Conservation (phyloP, 345 rosid genomes). For the Nasturtium officinale region DNA sequence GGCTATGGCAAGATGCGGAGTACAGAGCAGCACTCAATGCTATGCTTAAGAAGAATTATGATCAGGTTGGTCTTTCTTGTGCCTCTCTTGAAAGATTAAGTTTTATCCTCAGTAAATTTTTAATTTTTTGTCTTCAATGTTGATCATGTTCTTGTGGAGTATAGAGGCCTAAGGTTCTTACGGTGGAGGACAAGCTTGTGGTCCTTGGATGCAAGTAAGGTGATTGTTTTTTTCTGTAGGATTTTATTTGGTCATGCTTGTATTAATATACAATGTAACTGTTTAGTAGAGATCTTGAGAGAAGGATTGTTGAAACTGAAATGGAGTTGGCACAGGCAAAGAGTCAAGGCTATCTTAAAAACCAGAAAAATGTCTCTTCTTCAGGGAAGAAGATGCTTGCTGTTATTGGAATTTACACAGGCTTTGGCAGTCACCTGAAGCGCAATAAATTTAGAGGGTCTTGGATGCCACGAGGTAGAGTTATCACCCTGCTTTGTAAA, state of each 20-base stretch:
- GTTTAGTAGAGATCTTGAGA: conserved; percentile 75
- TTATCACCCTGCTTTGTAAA: conserved; percentile 10
- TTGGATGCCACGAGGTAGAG: conserved; percentile 96
- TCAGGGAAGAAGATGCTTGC: conserved; percentile 72
- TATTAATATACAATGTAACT: conserved; percentile 24
- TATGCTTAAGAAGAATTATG: conserved; percentile 72
- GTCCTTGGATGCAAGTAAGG: conserved; percentile 90
- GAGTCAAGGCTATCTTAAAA: conserved; percentile 83
- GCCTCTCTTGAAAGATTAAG: conserved; percentile 18
- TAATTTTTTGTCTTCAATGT: background rate
- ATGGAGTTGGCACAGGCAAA: conserved; percentile 96
- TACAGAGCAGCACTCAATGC: conserved; percentile 64
- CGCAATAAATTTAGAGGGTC: conserved; percentile 88
- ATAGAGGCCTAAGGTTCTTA: conserved; percentile 90
- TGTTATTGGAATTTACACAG: conserved; percentile 92
- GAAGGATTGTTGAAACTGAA: conserved; percentile 88
- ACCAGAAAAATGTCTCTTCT: conserved; percentile 55
- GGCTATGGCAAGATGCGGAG: conserved; percentile 99
- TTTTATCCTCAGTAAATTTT: background rate
- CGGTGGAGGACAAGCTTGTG: conserved; percentile 81
- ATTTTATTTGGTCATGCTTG: background rate
- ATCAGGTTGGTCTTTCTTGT: conserved; percentile 55
- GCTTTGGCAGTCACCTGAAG: conserved; percentile 85
- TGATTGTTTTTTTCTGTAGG: conserved; percentile 11
- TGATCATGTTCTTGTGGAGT: conserved; percentile 19